A percentile compares a stretch with the other conserved stretches of the same genome.
Evolutionary conservation across 257 asterid species (phyloP).

Genomic region (Solanum tarijense): DNA sequence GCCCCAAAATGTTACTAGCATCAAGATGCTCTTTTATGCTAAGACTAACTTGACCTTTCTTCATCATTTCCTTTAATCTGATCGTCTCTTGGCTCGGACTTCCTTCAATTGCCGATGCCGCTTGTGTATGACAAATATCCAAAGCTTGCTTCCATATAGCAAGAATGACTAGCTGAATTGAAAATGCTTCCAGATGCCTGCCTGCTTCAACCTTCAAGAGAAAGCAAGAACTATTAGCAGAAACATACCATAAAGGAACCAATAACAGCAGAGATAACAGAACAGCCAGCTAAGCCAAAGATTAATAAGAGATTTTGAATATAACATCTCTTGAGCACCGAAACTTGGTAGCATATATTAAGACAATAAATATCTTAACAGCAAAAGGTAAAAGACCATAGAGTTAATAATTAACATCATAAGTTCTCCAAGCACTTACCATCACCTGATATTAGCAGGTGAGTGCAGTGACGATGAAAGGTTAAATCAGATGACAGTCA

Average conservation of each 20-base stretch:
- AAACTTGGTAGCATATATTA: neutral
- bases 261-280: neutral
- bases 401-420: neutral
- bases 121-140: constrained; percentile 66
- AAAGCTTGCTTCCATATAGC: constrained; percentile 94
- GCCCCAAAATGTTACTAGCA: constrained; percentile 17
- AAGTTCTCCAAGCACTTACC: neutral
- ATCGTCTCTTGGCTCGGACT: constrained; percentile 34
- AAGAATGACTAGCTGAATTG: constrained; percentile 74
- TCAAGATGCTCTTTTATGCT: constrained; percentile 28
- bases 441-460: neutral
- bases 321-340: neutral
- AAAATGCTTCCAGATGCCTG: constrained; percentile 69
- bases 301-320: neutral
- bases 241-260: neutral
- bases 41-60: constrained; percentile 15
- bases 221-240: constrained; percentile 2
- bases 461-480: neutral
- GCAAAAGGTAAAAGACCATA: neutral
- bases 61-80: constrained; percentile 29
- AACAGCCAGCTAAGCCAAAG: neutral
- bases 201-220: constrained; percentile 44
- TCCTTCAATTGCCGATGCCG: constrained; percentile 72
- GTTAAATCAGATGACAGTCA: neutral
- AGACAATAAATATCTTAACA: neutral